Conservation (phyloP, 306 rosid genomes). For the Begonia loranthoides region DNA sequence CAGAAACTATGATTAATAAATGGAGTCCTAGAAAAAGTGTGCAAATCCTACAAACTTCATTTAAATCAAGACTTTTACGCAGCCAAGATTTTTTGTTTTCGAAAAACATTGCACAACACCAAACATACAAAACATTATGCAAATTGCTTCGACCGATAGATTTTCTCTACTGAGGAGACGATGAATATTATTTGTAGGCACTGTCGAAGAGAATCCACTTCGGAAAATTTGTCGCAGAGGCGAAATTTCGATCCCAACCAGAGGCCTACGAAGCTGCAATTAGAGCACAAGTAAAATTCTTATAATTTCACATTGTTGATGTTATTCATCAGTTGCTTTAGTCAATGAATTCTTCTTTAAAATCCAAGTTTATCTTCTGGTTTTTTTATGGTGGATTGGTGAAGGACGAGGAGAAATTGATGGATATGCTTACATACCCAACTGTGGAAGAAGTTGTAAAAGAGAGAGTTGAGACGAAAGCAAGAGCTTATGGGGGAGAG, state of each 20-base stretch:
- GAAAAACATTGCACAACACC: too few relatives aligned
- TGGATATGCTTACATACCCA: conserved; percentile 65
- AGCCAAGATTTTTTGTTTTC: too few relatives aligned
- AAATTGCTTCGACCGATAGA: too few relatives aligned
- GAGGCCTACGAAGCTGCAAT: conserved; percentile 59
- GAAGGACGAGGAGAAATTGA: conserved; percentile 65
- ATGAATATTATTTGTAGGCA: conserved; percentile 20
- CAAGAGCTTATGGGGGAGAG: conserved; percentile 69
- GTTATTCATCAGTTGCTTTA: not conserved
- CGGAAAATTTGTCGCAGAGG: conserved; percentile 88
- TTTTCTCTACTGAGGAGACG: too few relatives aligned
- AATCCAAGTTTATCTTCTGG: not conserved
- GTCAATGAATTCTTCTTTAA: too few relatives aligned
- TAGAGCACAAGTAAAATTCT: conserved; percentile 45
- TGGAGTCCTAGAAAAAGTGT: too few relatives aligned
- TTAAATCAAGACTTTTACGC: too few relatives aligned
- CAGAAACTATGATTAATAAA: too few relatives aligned
- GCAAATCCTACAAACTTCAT: too few relatives aligned
- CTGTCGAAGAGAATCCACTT: conserved; percentile 91
- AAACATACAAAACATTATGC: too few relatives aligned
- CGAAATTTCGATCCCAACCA: conserved; percentile 58
- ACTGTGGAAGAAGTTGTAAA: conserved; percentile 60
- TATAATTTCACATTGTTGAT: not conserved
- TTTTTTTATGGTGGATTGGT: conserved; percentile 9
- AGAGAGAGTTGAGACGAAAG: conserved; percentile 65